Evolutionary conservation across 495 filamentous ascomycete genomes (phyloP), one percentile per base, ranked within the genome.

Genomic region (Annulohypoxylon maeteangense): DNA sequence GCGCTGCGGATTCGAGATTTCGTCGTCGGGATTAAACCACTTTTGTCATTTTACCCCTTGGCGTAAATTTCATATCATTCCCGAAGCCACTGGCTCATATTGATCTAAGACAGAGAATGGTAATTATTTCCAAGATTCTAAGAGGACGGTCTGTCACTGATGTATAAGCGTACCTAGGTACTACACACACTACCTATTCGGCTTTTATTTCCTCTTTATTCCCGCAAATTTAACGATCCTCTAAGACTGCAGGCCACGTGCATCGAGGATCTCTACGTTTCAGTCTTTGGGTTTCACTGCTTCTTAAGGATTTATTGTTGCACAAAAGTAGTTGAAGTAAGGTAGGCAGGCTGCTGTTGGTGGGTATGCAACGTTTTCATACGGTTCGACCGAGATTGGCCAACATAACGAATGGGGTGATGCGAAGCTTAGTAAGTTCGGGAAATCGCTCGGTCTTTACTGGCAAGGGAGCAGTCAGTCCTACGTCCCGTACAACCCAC

Each of bases 171-270:
- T 50, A 40, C 11, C n/a, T 4, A 25, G 11, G 20, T 50, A 50
- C 7, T 10, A 50, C 22, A 22, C 25, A 3, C 27, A 29, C 2
- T 29, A 29, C 27, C 27, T 29, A 1, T 4, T 40, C 36, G 7
- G 22, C 16, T 34, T 54, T 54, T 54, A 54, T 54, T 54, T 32
- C 27, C 50, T 18, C 50, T 1, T 54, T 54, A 54, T 54, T 54
- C 27, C 50, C 50, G n/a, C 11, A 23, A 23, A 27, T 25, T 29
- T 31, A 31, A 27, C 22, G 1, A 11, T 14, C 5, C 3, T 29
- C 48, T 54, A 34, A 32, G n/a, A 7, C 50, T 12, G 27, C 11
- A 10, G 14, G n/a, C 14, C 50, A 54, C 27, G 50, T 54, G 50
- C 50, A 54, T 32, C 27, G 25, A 18, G 25, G 50, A 51, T 54